These are phyloP conservation scores for Pseudonitzschia delicatissima DNA, from an alignment of 108 stramenopile genomes.

Conservation along the genomic window DNA sequence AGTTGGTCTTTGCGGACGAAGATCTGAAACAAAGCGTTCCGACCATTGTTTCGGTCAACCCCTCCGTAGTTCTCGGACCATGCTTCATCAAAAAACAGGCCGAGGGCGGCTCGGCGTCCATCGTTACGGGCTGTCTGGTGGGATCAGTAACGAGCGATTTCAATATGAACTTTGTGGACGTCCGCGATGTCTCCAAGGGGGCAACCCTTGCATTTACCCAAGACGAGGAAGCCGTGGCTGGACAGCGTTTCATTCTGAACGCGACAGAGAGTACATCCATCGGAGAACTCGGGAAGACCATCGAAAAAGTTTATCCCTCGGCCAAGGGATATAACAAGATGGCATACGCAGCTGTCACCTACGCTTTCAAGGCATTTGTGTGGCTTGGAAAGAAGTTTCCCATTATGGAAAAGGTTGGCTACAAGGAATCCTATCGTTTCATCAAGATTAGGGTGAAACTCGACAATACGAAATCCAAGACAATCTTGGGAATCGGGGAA, in stretches of 20 bases:
- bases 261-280: background rate
- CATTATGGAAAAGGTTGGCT: background rate
- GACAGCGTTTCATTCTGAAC: background rate
- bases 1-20: background rate
- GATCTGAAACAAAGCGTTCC: background rate
- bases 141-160: background rate
- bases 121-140: background rate
- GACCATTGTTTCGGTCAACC: constrained; percentile 2
- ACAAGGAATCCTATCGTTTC: background rate
- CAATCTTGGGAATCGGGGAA: background rate
- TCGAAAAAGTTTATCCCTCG: background rate
- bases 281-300: background rate
- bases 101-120: background rate
- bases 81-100: background rate
- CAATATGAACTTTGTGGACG: background rate
- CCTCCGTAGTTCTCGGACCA: background rate
- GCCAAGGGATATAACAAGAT: background rate
- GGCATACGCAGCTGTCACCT: background rate
- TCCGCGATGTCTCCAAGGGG: background rate
- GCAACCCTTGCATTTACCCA: background rate
- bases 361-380: background rate
- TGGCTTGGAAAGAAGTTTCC: background rate
- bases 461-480: background rate
- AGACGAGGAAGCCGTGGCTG: background rate
- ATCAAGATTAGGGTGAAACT: too few relatives aligned